Evolutionary conservation across 164 flowering plant species (phyloP).

Genomic region (Chimonanthus salicifolius): DNA sequence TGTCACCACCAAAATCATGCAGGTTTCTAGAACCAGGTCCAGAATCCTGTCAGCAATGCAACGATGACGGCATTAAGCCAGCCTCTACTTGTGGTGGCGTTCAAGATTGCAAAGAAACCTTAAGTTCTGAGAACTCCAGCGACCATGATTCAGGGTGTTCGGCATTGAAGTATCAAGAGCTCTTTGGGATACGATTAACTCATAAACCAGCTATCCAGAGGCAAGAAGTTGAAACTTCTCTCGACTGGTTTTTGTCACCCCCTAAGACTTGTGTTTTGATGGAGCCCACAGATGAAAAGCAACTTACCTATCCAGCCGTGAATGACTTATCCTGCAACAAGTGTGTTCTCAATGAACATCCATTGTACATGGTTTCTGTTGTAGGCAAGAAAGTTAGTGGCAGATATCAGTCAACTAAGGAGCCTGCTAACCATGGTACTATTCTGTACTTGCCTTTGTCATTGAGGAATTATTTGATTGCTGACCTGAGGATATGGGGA

Average conservation of each 20-base stretch:
- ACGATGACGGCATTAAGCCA: conserved; percentile 20
- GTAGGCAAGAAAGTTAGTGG: conserved; percentile 14
- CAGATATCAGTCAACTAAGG: conserved; percentile 3
- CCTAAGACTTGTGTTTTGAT: conserved; percentile 75
- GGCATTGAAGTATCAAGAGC: conserved; percentile 52
- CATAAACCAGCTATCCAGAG: conserved; percentile 23
- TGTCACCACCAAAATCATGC: conserved; percentile 83
- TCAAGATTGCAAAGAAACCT: conserved; percentile 17
- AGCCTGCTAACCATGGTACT: conserved; percentile 30
- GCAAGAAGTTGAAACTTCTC: conserved; percentile 43
- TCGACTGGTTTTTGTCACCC: conserved; percentile 66
- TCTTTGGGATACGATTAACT: conserved; percentile 33
- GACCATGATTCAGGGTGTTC: conserved; percentile 32
- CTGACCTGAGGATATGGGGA: neutral
- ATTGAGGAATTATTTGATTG: neutral
- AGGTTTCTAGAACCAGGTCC: conserved; percentile 63
- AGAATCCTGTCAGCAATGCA: conserved; percentile 25
- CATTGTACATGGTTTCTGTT: conserved; percentile 4
- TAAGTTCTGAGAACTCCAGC: conserved; percentile 36
- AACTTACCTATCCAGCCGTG: conserved; percentile 7
- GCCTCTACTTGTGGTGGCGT: conserved; percentile 42
- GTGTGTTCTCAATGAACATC: conserved; percentile 6
- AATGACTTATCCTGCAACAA: conserved; percentile 2
- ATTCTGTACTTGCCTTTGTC: neutral
- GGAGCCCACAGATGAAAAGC: conserved; percentile 47